These are phyloP conservation scores for Yarrowia hollandica DNA, from an alignment of 805 yeast species.

Conservation along the genomic window DNA sequence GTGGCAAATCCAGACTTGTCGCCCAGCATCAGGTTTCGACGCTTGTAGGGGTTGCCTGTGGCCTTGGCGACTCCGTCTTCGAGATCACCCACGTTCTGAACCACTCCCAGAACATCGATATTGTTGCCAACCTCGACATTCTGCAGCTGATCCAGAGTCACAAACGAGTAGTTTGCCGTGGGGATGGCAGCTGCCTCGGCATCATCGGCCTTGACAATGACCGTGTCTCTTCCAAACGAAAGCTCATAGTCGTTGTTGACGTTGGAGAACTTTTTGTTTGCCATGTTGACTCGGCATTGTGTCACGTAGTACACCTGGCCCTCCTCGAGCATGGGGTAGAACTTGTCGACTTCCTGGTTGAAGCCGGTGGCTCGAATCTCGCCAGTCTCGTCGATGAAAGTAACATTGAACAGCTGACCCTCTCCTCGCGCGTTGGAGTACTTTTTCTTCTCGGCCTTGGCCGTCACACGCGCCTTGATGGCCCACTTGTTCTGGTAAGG, in stretches of 20 bases:
- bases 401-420: slow-evolving; percentile 86
- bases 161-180: slow-evolving; percentile 71
- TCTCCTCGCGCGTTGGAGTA: slow-evolving; percentile 86
- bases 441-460: slow-evolving; percentile 81
- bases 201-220: slow-evolving; percentile 66
- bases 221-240: slow-evolving; percentile 73
- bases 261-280: slow-evolving; percentile 83
- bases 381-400: slow-evolving; percentile 89
- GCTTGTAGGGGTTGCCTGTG: slow-evolving; percentile 87
- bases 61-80: slow-evolving; percentile 79
- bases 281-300: slow-evolving; percentile 74
- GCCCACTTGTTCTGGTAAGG: slow-evolving; percentile 93
- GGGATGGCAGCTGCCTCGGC: slow-evolving; percentile 63
- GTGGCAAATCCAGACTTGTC: slow-evolving; percentile 80
- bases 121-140: slow-evolving; percentile 67
- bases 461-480: slow-evolving; percentile 87
- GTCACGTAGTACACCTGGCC: slow-evolving; percentile 86
- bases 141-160: slow-evolving; percentile 64
- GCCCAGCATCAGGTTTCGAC: slow-evolving; percentile 84
- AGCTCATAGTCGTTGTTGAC: slow-evolving; percentile 88
- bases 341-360: slow-evolving; percentile 79
- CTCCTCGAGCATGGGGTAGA: slow-evolving; percentile 73
- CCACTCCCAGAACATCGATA: slow-evolving; percentile 84
- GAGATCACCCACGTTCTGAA: slow-evolving; percentile 72
- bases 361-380: slow-evolving; percentile 96